Conservation (phyloP, 1,284 basidiomycete species). For the Papiliotrema fonsecae region DNA sequence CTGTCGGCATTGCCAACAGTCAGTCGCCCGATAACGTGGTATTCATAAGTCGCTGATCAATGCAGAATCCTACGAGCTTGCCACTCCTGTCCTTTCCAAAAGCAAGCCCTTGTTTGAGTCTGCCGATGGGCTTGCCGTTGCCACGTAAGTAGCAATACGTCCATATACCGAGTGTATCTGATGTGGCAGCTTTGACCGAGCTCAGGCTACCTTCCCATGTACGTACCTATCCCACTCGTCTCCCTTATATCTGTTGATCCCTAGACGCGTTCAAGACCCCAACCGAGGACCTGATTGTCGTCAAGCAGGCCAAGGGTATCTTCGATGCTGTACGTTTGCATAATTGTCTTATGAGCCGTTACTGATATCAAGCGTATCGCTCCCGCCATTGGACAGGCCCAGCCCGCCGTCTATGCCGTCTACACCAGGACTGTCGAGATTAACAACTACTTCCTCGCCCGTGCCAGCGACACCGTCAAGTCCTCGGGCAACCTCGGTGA, state of each 20-base stretch:
- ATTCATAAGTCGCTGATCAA: not conserved
- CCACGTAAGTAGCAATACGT: slow-evolving; percentile 25
- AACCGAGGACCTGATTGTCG: slow-evolving; percentile 43
- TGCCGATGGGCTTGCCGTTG: slow-evolving; percentile 45
- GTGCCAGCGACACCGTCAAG: slow-evolving; percentile 37
- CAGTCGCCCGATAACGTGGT: slow-evolving; percentile 9
- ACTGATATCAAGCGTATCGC: slow-evolving; percentile 25
- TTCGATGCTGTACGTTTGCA: slow-evolving; percentile 38
- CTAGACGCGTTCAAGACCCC: slow-evolving; percentile 47
- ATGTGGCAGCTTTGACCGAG: slow-evolving; percentile 38
- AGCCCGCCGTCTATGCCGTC: slow-evolving; percentile 38
- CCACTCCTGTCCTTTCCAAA: slow-evolving; percentile 39
- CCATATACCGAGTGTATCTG: not conserved
- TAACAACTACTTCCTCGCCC: slow-evolving; percentile 39
- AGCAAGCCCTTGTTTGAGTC: slow-evolving; percentile 44
- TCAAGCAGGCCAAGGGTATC: slow-evolving; percentile 46
- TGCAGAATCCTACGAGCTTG: slow-evolving; percentile 40
- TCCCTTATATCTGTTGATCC: not conserved
- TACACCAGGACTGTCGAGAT: slow-evolving; percentile 38
- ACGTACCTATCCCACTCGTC: slow-evolving; percentile 6
- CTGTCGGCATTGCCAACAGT: slow-evolving; percentile 38
- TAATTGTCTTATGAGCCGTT: not conserved
- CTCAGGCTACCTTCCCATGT: slow-evolving; percentile 47
- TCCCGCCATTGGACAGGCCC: slow-evolving; percentile 31
- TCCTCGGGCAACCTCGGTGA: slow-evolving; percentile 36